A percentile compares a stretch with the other conserved stretches of the same genome.
phyloP scores from a whole-genome alignment of 2,329 filamentous ascomycete species.

The Fusarium sp. region DNA sequence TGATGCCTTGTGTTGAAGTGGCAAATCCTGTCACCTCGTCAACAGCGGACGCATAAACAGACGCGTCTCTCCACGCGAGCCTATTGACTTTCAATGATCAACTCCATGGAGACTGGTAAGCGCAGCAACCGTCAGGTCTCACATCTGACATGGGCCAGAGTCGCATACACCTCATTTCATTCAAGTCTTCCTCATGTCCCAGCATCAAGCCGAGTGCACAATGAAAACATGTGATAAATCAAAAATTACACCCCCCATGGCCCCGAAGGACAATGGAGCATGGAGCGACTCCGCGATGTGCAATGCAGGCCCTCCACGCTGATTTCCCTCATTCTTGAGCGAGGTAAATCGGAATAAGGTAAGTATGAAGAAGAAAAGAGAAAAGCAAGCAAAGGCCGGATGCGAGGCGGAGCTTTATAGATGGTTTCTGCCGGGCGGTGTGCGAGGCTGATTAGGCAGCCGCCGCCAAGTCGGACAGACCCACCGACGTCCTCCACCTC shows the following conservation, averaged over 20 bases:
- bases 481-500: not conserved
- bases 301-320: slow-evolving; percentile 65
- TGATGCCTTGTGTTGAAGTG: not conserved
- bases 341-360: slow-evolving; percentile 59
- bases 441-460: not conserved
- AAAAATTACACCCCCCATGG: slow-evolving; percentile 67
- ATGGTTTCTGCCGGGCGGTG: not conserved
- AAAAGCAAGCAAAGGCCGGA: slow-evolving; percentile 36
- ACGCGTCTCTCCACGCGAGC: not conserved
- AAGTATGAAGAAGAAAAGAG: slow-evolving; percentile 64
- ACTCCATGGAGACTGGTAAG: too few relatives aligned
- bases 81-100: too few relatives aligned
- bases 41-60: not conserved
- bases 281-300: slow-evolving; percentile 64
- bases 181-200: slow-evolving; percentile 42
- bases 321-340: slow-evolving; percentile 59
- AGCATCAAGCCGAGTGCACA: slow-evolving; percentile 52
- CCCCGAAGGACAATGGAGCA: slow-evolving; percentile 66
- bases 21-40: not conserved
- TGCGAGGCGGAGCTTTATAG: slow-evolving; percentile 47
- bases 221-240: slow-evolving; percentile 59
- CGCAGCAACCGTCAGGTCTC: too few relatives aligned
- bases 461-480: not conserved
- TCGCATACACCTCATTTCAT: too few relatives aligned
- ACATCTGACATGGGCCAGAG: too few relatives aligned